These are phyloP conservation scores for Fusarium lyarnte DNA, from an alignment of 2,329 filamentous ascomycete species.

Conservation along the genomic window DNA sequence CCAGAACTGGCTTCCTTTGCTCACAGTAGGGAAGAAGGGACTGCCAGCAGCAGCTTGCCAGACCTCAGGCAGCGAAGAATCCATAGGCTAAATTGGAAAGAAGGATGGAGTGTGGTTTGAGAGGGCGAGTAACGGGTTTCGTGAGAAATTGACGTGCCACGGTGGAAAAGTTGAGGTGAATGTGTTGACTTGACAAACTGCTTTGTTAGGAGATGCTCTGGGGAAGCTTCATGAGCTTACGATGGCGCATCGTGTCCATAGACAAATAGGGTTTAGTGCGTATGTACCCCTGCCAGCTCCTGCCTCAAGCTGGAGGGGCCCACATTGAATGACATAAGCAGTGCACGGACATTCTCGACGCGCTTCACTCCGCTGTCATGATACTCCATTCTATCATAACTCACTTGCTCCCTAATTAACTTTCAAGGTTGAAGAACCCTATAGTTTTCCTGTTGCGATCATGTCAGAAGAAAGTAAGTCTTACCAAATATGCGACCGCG, in stretches of 20 bases:
- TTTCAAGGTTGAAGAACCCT: not conserved
- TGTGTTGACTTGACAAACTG: constrained; percentile 12
- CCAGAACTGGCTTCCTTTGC: constrained; percentile 85
- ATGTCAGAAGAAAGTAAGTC: constrained; percentile 44
- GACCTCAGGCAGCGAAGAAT: constrained; percentile 84
- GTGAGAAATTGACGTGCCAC: not conserved
- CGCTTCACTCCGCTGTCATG: constrained; percentile 39
- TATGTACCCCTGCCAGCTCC: not conserved
- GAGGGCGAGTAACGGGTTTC: not conserved
- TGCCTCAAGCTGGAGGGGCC: not conserved
- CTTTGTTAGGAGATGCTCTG: constrained; percentile 35
- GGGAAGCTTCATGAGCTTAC: constrained; percentile 44
- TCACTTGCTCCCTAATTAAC: constrained; percentile 20
- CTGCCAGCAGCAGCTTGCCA: constrained; percentile 92
- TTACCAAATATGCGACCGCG: not conserved
- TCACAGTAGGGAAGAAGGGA: constrained; percentile 82
- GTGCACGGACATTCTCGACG: constrained; percentile 38
- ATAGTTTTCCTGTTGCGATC: constrained; percentile 1
- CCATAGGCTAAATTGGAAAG: constrained; percentile 63
- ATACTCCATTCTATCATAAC: constrained; percentile 26
- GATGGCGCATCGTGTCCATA: constrained; percentile 50
- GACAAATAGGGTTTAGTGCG: constrained; percentile 46
- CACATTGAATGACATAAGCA: constrained; percentile 45
- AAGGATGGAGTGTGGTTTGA: not conserved
- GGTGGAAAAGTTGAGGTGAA: constrained; percentile 6